Conservation (phyloP, 2,329 filamentous ascomycete species). For the Pseudocercospora macadamiae region DNA sequence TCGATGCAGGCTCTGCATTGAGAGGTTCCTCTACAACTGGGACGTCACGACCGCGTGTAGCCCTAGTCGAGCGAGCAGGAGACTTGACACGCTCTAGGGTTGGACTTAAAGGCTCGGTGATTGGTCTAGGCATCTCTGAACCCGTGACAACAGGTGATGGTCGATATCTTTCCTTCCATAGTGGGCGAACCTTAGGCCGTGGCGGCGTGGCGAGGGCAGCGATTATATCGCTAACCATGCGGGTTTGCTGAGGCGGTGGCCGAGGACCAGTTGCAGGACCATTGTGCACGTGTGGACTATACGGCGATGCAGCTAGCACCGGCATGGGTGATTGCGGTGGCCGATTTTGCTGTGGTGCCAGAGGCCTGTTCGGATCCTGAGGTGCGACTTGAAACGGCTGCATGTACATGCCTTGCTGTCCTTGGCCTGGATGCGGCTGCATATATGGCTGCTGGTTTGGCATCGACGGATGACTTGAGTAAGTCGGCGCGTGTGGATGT, state of each 20-base stretch:
- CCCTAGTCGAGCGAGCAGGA: constrained; percentile 17
- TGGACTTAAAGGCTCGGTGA: constrained; percentile 40
- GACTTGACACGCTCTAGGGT: constrained; percentile 31
- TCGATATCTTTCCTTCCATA: constrained; percentile 37
- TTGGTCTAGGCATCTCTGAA: constrained; percentile 32
- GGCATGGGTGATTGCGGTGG: constrained; percentile 21
- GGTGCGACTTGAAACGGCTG: constrained; percentile 52
- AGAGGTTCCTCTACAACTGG: constrained; percentile 20
- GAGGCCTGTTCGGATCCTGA: constrained; percentile 43
- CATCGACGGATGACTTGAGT: constrained; percentile 32
- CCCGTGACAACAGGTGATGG: constrained; percentile 26
- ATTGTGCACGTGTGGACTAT: constrained; percentile 21
- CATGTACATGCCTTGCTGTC: constrained; percentile 45
- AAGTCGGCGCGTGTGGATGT: constrained; percentile 33
- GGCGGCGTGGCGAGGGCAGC: constrained; percentile 35
- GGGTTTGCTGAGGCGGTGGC: constrained; percentile 21
- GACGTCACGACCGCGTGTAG: constrained; percentile 19
- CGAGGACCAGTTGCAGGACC: constrained; percentile 33
- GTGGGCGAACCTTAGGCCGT: constrained; percentile 19
- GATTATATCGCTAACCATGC: constrained; percentile 31
- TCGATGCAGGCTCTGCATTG: constrained; percentile 16
- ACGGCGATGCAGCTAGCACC: constrained; percentile 16
- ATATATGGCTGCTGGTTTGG: constrained; percentile 42
- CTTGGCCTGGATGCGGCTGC: constrained; percentile 16
- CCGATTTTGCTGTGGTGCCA: constrained; percentile 26